Percentiles rank a stretch among this genome's conserved stretches.
Conservation (phyloP, 2,329 filamentous ascomycete species). For the Capronia americana region DNA sequence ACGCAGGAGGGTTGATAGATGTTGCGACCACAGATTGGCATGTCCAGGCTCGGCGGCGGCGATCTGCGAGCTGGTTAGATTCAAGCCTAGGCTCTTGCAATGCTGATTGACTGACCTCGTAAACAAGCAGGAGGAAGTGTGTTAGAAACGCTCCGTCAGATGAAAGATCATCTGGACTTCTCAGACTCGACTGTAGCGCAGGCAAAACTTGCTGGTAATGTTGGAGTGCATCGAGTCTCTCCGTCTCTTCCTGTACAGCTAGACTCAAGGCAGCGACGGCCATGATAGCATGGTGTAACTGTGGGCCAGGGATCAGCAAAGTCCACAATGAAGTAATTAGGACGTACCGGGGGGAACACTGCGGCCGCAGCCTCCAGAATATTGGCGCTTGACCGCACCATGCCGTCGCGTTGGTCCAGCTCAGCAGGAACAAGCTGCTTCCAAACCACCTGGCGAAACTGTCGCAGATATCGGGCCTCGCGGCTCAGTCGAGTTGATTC, state of each 20-base stretch:
- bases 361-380: conserved; percentile 56
- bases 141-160: conserved; percentile 64
- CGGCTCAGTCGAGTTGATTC: conserved; percentile 32
- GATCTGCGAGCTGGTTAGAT: conserved; percentile 46
- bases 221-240: conserved; percentile 58
- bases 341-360: conserved; percentile 59
- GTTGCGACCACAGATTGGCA: conserved; percentile 61
- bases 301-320: conserved; percentile 28
- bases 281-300: conserved; percentile 65
- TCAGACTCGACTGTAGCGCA: conserved; percentile 53
- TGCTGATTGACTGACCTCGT: conserved; percentile 57
- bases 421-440: conserved; percentile 48
- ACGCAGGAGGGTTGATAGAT: conserved; percentile 59
- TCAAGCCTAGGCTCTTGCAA: not conserved
- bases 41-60: conserved; percentile 54
- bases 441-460: conserved; percentile 52
- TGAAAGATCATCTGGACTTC: conserved; percentile 57
- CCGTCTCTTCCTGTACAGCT: conserved; percentile 53
- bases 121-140: conserved; percentile 63
- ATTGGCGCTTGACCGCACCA: conserved; percentile 46
- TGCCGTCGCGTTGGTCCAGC: conserved; percentile 36
- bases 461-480: conserved; percentile 47
- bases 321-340: not conserved
- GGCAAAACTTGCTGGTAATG: conserved; percentile 62
- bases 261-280: conserved; percentile 63